phyloP scores from a whole-genome alignment of 495 filamentous ascomycete genomes.

The Xylaria castorea region DNA sequence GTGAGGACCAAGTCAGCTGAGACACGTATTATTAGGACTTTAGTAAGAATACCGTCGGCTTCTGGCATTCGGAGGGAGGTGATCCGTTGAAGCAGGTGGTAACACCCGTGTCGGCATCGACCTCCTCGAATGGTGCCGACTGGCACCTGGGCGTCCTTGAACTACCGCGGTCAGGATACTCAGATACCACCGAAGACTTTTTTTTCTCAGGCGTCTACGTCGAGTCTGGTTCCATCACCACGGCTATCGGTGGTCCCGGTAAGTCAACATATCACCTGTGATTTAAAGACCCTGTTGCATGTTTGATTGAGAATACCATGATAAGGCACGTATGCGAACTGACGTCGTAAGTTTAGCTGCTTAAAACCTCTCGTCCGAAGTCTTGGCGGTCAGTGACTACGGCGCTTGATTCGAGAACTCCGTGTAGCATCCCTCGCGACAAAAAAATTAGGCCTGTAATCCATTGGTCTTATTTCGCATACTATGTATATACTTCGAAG shows the following conservation, averaged over 20 bases:
- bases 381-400: not conserved
- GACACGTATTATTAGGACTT: conserved; percentile 54
- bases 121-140: conserved; percentile 72
- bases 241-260: conserved; percentile 58
- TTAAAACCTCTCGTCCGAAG: not conserved
- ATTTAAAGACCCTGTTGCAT: not conserved
- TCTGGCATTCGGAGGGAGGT: conserved; percentile 71
- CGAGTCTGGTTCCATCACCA: conserved; percentile 68
- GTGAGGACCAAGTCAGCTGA: not conserved
- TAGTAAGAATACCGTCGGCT: conserved; percentile 61
- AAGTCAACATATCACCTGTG: not conserved
- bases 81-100: conserved; percentile 63
- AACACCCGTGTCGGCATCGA: conserved; percentile 60
- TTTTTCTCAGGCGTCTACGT: conserved; percentile 77
- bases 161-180: conserved; percentile 62
- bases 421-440: not conserved
- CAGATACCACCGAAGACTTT: conserved; percentile 67
- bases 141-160: conserved; percentile 78
- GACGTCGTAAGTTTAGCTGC: conserved; percentile 1
- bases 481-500: not conserved
- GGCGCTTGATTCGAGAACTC: not conserved
- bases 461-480: not conserved
- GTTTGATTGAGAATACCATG: not conserved
- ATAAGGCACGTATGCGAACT: not conserved
- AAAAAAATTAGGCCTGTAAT: not conserved